These are phyloP conservation scores for Pholiota microspora DNA, from an alignment of 768 basidiomycete genomes.

Conservation along the genomic window DNA sequence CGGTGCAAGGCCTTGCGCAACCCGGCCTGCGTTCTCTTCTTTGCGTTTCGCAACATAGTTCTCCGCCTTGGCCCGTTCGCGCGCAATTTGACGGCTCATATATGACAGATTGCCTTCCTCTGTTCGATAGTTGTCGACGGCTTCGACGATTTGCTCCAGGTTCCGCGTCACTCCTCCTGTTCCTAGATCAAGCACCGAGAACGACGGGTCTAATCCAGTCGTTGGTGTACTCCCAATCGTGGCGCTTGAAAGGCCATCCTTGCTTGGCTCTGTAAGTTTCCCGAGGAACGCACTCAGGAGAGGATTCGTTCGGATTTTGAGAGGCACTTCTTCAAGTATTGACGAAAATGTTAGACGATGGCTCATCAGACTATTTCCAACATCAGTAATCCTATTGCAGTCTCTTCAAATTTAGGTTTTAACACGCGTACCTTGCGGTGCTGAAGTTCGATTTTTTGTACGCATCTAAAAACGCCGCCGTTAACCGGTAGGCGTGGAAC, in stretches of 20 bases:
- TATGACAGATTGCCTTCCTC: conserved; percentile 94
- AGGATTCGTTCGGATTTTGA: conserved; percentile 81
- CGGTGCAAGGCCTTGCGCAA: conserved; percentile 81
- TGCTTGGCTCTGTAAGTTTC: conserved; percentile 50
- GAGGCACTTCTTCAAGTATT: conserved; percentile 82
- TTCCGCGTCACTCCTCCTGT: conserved; percentile 68
- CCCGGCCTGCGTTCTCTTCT: conserved; percentile 80
- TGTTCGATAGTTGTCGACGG: conserved; percentile 80
- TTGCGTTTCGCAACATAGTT: conserved; percentile 78
- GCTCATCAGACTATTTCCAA: conserved; percentile 59
- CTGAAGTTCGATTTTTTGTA: conserved; percentile 84
- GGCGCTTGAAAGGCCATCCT: conserved; percentile 34
- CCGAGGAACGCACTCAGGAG: conserved; percentile 78
- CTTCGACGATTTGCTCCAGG: conserved; percentile 82
- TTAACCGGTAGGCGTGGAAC: conserved; percentile 87
- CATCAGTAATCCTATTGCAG: conserved; percentile 16
- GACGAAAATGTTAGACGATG: conserved; percentile 83
- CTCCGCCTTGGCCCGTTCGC: conserved; percentile 81
- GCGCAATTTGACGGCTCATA: conserved; percentile 80
- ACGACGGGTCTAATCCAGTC: conserved; percentile 56
- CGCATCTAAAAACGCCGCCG: conserved; percentile 75
- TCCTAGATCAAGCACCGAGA: conserved; percentile 69
- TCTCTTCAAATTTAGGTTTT: not conserved
- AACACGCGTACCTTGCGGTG: conserved; percentile 63
- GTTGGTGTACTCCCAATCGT: conserved; percentile 30